Evolutionary conservation across 2,329 filamentous ascomycete species (phyloP).

Genomic region (Neofusicoccum sp.): DNA sequence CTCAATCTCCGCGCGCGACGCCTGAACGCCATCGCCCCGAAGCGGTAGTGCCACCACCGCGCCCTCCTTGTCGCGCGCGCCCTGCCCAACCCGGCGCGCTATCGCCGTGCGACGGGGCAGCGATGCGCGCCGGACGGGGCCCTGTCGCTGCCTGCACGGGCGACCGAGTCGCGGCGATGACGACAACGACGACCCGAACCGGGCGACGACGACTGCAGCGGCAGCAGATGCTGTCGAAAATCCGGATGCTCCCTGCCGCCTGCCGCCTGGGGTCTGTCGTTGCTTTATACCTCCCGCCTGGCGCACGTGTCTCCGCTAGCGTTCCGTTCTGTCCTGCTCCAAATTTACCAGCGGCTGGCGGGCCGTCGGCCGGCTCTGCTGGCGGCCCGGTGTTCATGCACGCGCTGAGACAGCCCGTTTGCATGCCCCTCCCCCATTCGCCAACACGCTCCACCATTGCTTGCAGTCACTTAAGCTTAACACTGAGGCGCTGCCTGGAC

Average conservation of each 20-base stretch:
- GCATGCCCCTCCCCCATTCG: background rate
- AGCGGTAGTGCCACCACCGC: slow-evolving; percentile 5
- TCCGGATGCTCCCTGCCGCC: background rate
- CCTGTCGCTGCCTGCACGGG: too few species aligned
- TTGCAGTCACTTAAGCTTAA: slow-evolving; percentile 8
- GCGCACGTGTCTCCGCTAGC: background rate
- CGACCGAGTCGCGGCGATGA: too few species aligned
- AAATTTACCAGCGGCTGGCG: background rate
- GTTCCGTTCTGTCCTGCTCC: background rate
- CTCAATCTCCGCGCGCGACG: slow-evolving; percentile 14
- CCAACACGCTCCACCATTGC: background rate
- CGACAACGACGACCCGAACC: background rate
- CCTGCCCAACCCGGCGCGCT: slow-evolving; percentile 6
- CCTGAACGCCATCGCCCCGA: slow-evolving; percentile 2
- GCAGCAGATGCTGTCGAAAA: background rate
- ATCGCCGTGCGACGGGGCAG: background rate
- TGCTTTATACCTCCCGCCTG: background rate
- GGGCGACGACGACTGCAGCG: background rate
- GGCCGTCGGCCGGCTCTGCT: slow-evolving; percentile 5
- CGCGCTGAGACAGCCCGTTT: background rate
- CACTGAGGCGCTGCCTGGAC: background rate
- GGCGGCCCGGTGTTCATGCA: slow-evolving; percentile 2
- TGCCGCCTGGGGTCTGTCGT: background rate
- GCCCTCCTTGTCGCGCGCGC: background rate
- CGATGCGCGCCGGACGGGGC: too few species aligned